Base-by-base conservation (phyloP, 768 basidiomycete species). In the Suillus fuscotomentosus region DNA sequence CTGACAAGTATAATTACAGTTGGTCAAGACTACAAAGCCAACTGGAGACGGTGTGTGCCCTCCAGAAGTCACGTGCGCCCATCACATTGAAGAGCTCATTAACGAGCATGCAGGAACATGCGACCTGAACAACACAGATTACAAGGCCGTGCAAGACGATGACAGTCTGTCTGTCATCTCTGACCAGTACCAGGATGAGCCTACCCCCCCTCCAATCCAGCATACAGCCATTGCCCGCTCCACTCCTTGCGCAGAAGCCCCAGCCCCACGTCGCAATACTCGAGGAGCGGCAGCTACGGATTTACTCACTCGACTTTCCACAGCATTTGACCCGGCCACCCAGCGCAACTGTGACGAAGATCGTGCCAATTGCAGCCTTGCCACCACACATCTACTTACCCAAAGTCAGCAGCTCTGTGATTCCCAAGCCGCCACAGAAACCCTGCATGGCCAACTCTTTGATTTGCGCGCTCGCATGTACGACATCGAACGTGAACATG, bases 321-420 rank as follows among this genome's bases (percentile, higher is more conserved):
- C 34, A 38, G 69, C 72, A 3, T 66, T 77, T 47, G 73, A 78
- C 63, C 77, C 73, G 8, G 60, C 61, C 4, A 65, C 68, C n/a
- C 71, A 71, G 20, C 42, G 39, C 13, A 60, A 53, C 5, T 68
- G 60, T 11, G 73, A 78, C 56, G 70, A 71, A 17, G 71, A 73
- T 17, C 67, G 65, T n/a, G 62, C 71, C 11, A 59, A 62, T 27
- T 64, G 43, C 24, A 67, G 71, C 9, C 59, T 77, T 41, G 70
- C 72, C 14, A 71, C 60, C 39, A 69, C 68, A 0, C 76, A 78
- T 31, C 27, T 31, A 50, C 60, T 73, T 17, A 67, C 68, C 5
- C 43, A 75, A n/a, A 66, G 67, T 5, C 67, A 71, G 39, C 75
- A 77, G 61, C 69, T 77, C 39, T 64, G 67, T 24, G 72, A 76